Conservation (phyloP, 345 rosid species). For the Dipteronia dyeriana region DNA sequence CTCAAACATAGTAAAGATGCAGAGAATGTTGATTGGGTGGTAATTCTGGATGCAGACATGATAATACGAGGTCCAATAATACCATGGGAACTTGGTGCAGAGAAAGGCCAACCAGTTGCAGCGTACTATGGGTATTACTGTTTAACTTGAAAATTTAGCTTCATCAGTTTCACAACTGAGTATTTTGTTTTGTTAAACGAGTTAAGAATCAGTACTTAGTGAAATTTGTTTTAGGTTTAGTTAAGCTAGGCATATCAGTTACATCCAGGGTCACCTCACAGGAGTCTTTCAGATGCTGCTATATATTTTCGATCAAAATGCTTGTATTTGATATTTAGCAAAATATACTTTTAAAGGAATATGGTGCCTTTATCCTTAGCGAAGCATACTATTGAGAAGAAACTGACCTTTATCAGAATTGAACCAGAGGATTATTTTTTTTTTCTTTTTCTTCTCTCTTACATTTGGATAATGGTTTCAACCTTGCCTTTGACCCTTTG, state of each 20-base stretch:
- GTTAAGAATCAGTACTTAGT: neutral
- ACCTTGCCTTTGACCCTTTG: neutral
- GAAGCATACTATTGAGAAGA: neutral
- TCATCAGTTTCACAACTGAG: neutral
- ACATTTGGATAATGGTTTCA: conserved; percentile 5
- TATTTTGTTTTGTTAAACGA: neutral
- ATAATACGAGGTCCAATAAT: conserved; percentile 89
- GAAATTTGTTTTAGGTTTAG: neutral
- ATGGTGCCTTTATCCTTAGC: neutral
- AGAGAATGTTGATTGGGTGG: conserved; percentile 89
- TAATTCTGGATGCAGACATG: conserved; percentile 98
- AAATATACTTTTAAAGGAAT: neutral
- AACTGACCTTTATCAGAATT: conserved; percentile 2
- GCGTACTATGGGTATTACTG: conserved; percentile 84
- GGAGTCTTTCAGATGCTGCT: neutral
- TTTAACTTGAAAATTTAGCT: neutral
- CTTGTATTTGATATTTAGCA: conserved; percentile 13
- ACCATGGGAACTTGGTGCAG: conserved; percentile 96
- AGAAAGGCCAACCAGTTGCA: conserved; percentile 82
- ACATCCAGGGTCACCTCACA: neutral
- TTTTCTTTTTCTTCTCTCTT: neutral
- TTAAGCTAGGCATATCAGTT: neutral
- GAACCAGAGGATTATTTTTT: neutral
- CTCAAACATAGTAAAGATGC: conserved; percentile 91
- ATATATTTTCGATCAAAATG: neutral